phyloP scores from a whole-genome alignment of 169 alveolate species.

The Cyclospora cayetanensis region DNA sequence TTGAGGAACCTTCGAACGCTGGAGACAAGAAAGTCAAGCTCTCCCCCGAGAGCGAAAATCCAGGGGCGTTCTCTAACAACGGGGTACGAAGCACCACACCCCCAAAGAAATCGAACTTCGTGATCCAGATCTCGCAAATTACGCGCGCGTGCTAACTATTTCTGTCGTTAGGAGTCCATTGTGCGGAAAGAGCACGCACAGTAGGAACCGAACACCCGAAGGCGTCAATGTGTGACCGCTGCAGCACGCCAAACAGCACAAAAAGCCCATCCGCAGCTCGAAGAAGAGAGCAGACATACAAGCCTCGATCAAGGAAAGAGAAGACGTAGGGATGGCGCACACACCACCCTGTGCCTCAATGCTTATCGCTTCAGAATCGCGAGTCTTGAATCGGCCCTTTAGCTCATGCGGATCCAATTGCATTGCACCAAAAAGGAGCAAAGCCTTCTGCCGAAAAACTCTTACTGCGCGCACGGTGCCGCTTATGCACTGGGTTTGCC shows the following conservation, averaged over 20 bases:
- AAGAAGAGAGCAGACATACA: slow-evolving; percentile 61
- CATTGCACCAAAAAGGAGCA: too few species aligned
- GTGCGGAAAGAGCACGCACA: not conserved
- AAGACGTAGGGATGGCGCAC: not conserved
- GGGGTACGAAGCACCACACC: not conserved
- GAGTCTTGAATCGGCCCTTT: not conserved
- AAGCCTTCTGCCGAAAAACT: too few species aligned
- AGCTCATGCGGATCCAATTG: too few species aligned
- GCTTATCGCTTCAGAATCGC: not conserved
- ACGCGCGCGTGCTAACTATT: not conserved
- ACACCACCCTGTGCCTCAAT: not conserved
- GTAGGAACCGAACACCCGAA: not conserved
- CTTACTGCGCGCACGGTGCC: too few species aligned
- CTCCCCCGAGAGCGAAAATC: slow-evolving; percentile 14
- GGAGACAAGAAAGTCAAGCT: not conserved
- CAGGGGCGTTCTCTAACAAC: not conserved
- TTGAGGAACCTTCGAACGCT: not conserved
- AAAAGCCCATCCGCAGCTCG: slow-evolving; percentile 59
- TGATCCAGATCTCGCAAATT: not conserved
- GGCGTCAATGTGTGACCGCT: too few species aligned
- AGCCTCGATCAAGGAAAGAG: slow-evolving; percentile 38
- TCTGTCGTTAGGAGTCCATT: not conserved
- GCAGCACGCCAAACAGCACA: not conserved
- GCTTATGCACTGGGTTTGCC: not conserved
- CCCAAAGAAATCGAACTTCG: not conserved